Evolutionary conservation across 2,329 filamentous ascomycete species (phyloP), one percentile per base, ranked within the genome.

Genomic region (Scolecobasidium constrictum): DNA sequence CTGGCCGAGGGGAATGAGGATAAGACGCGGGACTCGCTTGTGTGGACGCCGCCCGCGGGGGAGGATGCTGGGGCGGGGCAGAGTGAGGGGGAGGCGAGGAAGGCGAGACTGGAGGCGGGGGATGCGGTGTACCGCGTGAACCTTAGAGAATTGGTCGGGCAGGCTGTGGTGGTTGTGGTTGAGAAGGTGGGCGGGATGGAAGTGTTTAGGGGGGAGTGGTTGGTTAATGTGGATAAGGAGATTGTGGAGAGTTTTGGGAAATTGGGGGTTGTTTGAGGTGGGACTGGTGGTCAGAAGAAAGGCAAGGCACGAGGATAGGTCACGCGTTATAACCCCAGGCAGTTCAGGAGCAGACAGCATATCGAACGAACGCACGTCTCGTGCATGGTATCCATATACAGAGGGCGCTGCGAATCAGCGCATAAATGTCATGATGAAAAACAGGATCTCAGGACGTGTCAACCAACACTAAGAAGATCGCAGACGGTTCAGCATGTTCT

Each of bases 141-240:
- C 38, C 69, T 79, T 2, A 74, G 78, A 38, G 68, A 75, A 47
- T 72, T 77, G 42, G 56, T 92, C 23, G 67, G 74, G 44, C 65
- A 68, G 12, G 63, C 80, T 4, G 72, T 87, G 16, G 64, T 65
- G 40, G 64, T 68, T 3, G 20, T 35, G n/a, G 34, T 46, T 12
- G 39, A 36, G 31, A 17, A 23, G 33, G 68, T 68, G 3, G 84
- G 84, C 2, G 83, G 83, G 1, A 73, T 81, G 51, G 67, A 73
- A 39, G 63, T 56, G 3, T 90, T 92, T 57, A 71, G 80, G 56
- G 69, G 75, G 43, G 70, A 80, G 40, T 88, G 80, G 76, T 61
- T 78, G 12, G 69, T 69, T n/a, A 83, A 87, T 48, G 82, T 92
- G 19, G 85, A 92, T 58, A 71, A 70, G 50, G 78, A 87, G 46